phyloP scores from a whole-genome alignment of 176 grass and related monocot genomes.

The Elaeis guineensis region DNA sequence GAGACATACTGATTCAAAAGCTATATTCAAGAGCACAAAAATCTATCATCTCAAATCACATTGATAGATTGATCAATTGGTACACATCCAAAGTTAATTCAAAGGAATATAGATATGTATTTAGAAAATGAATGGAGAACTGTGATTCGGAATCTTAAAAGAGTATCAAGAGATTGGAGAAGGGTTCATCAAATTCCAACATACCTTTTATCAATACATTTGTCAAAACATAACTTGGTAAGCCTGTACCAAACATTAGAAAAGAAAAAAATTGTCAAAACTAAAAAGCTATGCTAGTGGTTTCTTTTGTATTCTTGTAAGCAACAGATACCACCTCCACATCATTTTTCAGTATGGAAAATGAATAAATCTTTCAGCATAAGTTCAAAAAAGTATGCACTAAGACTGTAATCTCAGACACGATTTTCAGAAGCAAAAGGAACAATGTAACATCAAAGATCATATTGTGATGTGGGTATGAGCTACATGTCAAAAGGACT shows the following conservation, averaged over 20 bases:
- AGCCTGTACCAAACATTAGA: constrained; percentile 40
- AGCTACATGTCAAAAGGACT: no score
- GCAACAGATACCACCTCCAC: background rate
- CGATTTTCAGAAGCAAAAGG: background rate
- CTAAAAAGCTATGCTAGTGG: background rate
- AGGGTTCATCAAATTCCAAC: background rate
- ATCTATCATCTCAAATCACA: no score
- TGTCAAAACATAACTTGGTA: constrained; percentile 75
- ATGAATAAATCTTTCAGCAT: background rate
- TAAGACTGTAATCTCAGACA: background rate
- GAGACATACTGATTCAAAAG: no score
- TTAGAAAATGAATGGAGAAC: background rate
- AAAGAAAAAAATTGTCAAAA: constrained; percentile 1
- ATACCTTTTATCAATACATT: constrained; percentile 92
- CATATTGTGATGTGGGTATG: no score
- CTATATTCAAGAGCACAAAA: no score
- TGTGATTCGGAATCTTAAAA: background rate
- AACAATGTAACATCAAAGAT: no score
- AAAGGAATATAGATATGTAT: no score
- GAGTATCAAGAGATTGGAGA: background rate
- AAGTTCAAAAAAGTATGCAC: background rate
- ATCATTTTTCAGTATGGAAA: background rate
- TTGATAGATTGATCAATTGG: no score
- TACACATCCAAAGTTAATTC: no score
- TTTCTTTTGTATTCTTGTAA: background rate